Evolutionary conservation across 768 basidiomycete genomes (phyloP).

Genomic region (Gloeostereum incarnatum): DNA sequence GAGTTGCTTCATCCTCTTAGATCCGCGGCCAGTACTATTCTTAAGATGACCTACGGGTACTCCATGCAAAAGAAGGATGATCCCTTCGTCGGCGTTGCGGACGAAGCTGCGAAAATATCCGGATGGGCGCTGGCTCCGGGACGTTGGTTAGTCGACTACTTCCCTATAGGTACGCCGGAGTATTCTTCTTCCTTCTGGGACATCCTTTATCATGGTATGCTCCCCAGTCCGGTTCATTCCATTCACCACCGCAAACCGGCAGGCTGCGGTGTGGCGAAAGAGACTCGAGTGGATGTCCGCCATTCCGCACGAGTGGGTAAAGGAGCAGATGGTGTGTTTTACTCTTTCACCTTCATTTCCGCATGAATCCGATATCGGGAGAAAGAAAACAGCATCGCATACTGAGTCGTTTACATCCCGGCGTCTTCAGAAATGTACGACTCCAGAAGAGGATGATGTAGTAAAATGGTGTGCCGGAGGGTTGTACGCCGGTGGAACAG

Average conservation of each 20-base stretch:
- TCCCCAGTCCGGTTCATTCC: constrained; percentile 38
- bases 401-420: constrained; percentile 35
- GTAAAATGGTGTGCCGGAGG: constrained; percentile 42
- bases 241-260: constrained; percentile 36
- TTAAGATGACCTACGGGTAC: constrained; percentile 36
- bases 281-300: constrained; percentile 25
- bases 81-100: constrained; percentile 26
- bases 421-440: constrained; percentile 17
- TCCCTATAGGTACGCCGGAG: constrained; percentile 23
- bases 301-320: constrained; percentile 34
- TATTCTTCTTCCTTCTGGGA: neutral
- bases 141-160: constrained; percentile 34
- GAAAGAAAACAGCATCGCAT: constrained; percentile 15
- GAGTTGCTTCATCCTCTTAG: constrained; percentile 11
- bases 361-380: neutral
- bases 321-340: constrained; percentile 28
- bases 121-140: constrained; percentile 30
- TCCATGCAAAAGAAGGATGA: constrained; percentile 22
- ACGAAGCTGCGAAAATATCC: constrained; percentile 29
- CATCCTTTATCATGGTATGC: neutral
- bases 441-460: constrained; percentile 30
- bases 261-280: constrained; percentile 30
- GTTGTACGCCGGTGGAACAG: constrained; percentile 35
- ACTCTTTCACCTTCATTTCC: neutral
- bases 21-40: constrained; percentile 27